Conservation (phyloP, 2,329 filamentous ascomycete species). For the Aspergillus brunneoviolaceus region DNA sequence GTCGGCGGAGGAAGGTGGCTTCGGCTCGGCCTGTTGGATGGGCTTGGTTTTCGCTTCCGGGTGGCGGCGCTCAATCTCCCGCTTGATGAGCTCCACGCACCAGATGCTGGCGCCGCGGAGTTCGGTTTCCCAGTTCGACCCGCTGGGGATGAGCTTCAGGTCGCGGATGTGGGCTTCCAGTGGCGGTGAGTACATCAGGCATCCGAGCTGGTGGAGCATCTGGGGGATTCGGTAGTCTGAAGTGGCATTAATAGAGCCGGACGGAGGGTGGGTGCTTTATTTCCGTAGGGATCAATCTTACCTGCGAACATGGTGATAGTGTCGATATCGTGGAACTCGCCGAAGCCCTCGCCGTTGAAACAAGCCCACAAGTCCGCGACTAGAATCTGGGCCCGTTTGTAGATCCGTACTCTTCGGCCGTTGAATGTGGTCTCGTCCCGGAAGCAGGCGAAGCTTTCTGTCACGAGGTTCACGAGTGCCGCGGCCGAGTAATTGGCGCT, state of each 20-base stretch:
- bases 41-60: slow-evolving; percentile 52
- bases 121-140: slow-evolving; percentile 79
- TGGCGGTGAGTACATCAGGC: slow-evolving; percentile 78
- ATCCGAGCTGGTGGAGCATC: slow-evolving; percentile 79
- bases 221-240: slow-evolving; percentile 92
- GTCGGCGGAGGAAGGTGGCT: slow-evolving; percentile 3
- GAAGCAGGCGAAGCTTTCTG: slow-evolving; percentile 80
- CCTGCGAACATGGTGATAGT: slow-evolving; percentile 96
- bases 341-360: slow-evolving; percentile 77
- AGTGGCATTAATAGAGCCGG: background rate
- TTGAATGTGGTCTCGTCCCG: slow-evolving; percentile 76
- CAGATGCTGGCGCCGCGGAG: slow-evolving; percentile 91
- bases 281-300: slow-evolving; percentile 24
- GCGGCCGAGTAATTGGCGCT: slow-evolving; percentile 78
- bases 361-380: slow-evolving; percentile 97
- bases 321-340: slow-evolving; percentile 84
- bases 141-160: slow-evolving; percentile 65
- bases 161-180: slow-evolving; percentile 69
- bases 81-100: slow-evolving; percentile 85
- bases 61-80: slow-evolving; percentile 73
- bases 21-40: background rate
- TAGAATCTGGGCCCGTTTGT: slow-evolving; percentile 94
- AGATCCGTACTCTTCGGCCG: slow-evolving; percentile 71
- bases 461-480: slow-evolving; percentile 79
- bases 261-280: background rate